Conservation (phyloP, 805 yeast genomes). For the Barnettozyma siamensis region DNA sequence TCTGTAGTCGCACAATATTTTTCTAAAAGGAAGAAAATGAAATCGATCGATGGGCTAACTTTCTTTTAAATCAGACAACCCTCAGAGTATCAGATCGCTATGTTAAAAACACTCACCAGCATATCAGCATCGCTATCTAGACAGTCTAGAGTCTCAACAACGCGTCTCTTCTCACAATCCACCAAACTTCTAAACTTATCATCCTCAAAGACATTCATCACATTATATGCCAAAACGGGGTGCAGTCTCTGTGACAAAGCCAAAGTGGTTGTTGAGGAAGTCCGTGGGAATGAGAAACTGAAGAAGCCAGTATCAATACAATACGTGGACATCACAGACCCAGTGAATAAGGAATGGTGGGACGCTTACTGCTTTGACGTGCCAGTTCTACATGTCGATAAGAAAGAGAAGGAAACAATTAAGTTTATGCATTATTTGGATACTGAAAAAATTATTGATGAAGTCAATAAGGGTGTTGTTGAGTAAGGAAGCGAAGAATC, state of each 20-base stretch:
- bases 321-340: slow-evolving; percentile 52
- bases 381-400: slow-evolving; percentile 68
- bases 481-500: too few species aligned
- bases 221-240: slow-evolving; percentile 63
- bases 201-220: slow-evolving; percentile 26
- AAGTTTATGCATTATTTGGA: slow-evolving; percentile 67
- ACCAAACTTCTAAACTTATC: not conserved
- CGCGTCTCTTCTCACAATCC: not conserved
- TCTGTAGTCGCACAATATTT: too few species aligned
- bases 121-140: not conserved
- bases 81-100: not conserved
- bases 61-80: too few species aligned
- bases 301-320: slow-evolving; percentile 29
- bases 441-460: slow-evolving; percentile 48
- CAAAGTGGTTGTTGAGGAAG: slow-evolving; percentile 40
- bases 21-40: too few species aligned
- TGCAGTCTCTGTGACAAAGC: slow-evolving; percentile 70
- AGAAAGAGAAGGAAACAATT: slow-evolving; percentile 41
- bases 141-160: not conserved
- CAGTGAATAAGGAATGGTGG: slow-evolving; percentile 59
- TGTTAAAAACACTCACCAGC: not conserved
- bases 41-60: too few species aligned
- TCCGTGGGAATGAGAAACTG: slow-evolving; percentile 29
- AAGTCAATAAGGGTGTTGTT: slow-evolving; percentile 30
- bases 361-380: slow-evolving; percentile 72